A percentile compares a stretch with the other conserved stretches of the same genome.
These are phyloP conservation scores for Trichoderma afroharzianum DNA, from an alignment of 2,329 filamentous ascomycete species.

Conservation along the genomic window DNA sequence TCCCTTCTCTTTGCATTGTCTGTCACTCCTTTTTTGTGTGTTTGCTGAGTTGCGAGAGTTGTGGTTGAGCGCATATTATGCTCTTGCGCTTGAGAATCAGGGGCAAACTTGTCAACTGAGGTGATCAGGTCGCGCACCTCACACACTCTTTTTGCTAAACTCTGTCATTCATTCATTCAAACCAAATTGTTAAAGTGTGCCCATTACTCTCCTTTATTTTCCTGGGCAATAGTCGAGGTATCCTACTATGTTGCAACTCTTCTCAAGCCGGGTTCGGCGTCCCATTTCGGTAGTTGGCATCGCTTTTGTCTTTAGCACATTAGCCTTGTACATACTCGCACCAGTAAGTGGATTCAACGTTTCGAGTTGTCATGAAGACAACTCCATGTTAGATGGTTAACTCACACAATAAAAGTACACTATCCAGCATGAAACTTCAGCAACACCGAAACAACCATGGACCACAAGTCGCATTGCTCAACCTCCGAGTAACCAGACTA, in stretches of 20 bases:
- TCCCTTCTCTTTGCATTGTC: not conserved
- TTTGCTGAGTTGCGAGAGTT: not conserved
- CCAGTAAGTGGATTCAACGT: slow-evolving; percentile 11
- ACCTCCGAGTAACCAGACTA: not conserved
- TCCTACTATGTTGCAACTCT: not conserved
- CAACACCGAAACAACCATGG: not conserved
- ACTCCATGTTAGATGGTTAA: not conserved
- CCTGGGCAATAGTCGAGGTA: not conserved
- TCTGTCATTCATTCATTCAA: too few species aligned
- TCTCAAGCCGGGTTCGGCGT: not conserved
- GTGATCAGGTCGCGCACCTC: not conserved
- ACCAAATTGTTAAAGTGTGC: too few species aligned
- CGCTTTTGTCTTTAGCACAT: slow-evolving; percentile 18
- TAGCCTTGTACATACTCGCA: slow-evolving; percentile 11
- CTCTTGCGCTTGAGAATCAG: not conserved
- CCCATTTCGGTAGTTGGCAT: not conserved
- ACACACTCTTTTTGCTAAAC: not conserved
- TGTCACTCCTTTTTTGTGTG: not conserved
- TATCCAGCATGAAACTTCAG: not conserved
- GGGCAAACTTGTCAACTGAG: not conserved
- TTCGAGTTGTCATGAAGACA: not conserved
- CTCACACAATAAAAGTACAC: not conserved
- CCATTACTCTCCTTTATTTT: not conserved
- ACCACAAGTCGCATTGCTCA: not conserved
- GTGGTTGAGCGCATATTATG: not conserved